Evolutionary conservation across 2,329 filamentous ascomycete species (phyloP).

Genomic region (Chaetomium globosum): DNA sequence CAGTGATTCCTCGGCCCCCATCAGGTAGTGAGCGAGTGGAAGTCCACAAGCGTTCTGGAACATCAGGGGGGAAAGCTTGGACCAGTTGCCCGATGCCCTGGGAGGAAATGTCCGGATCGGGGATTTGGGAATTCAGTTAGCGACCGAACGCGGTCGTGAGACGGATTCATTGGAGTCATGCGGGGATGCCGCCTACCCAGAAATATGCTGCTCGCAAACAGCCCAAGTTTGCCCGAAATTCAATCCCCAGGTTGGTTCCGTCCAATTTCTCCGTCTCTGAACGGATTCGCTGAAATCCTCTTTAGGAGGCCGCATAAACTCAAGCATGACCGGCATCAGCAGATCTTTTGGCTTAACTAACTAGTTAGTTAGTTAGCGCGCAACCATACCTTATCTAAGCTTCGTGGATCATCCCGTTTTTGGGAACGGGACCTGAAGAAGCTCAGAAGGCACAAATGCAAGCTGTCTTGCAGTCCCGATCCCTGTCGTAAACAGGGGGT

Average conservation of each 20-base stretch:
- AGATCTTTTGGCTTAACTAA: slow-evolving; percentile 2
- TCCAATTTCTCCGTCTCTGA: not conserved
- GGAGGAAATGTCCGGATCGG: too few relatives aligned
- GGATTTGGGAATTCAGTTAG: too few relatives aligned
- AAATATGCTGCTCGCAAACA: not conserved
- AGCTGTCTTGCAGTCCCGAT: slow-evolving; percentile 13
- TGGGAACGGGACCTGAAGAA: slow-evolving; percentile 5
- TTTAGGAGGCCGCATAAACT: not conserved
- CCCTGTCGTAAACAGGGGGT: slow-evolving; percentile 24
- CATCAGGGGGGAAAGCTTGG: not conserved
- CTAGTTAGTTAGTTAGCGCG: too few relatives aligned
- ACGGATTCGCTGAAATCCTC: slow-evolving; percentile 4
- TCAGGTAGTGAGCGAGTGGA: not conserved
- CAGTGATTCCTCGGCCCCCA: not conserved
- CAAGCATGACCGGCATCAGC: not conserved
- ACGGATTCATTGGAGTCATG: not conserved
- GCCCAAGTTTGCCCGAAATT: not conserved
- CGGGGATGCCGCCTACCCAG: not conserved
- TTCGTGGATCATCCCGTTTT: slow-evolving; percentile 18
- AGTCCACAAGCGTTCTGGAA: not conserved
- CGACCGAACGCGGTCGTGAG: too few relatives aligned
- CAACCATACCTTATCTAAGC: slow-evolving; percentile 3
- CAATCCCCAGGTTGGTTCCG: not conserved
- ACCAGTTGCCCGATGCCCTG: not conserved
- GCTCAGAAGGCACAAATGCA: slow-evolving; percentile 18